Conservation (phyloP, 495 filamentous ascomycete species). For the Jackrogersella multiformis region DNA sequence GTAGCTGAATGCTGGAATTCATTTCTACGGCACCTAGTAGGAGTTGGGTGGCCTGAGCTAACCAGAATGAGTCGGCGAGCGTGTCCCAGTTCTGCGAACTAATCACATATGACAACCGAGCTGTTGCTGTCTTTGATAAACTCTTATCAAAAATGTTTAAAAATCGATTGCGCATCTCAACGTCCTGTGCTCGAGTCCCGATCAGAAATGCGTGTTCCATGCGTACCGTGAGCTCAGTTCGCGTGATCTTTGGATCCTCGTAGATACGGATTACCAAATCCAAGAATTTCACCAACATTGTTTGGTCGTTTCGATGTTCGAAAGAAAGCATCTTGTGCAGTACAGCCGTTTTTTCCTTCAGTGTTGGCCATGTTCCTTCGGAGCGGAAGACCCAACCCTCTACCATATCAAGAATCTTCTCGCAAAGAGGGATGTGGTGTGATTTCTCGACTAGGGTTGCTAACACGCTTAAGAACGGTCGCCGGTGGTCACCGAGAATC, state of each 20-base stretch:
- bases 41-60: constrained; percentile 91
- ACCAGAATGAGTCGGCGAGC: constrained; percentile 92
- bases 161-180: constrained; percentile 96
- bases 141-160: constrained; percentile 93
- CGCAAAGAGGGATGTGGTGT: constrained; percentile 80
- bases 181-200: constrained; percentile 90
- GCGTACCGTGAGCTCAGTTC: constrained; percentile 93
- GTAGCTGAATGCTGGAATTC: constrained; percentile 75
- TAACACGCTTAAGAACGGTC: constrained; percentile 92
- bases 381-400: constrained; percentile 95
- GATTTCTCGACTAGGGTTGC: constrained; percentile 96
- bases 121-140: constrained; percentile 84
- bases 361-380: constrained; percentile 89
- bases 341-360: constrained; percentile 98
- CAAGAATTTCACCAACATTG: constrained; percentile 88
- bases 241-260: constrained; percentile 92
- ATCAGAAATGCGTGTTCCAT: constrained; percentile 98
- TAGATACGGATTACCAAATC: constrained; percentile 97
- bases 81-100: constrained; percentile 98
- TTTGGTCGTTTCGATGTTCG: constrained; percentile 80
- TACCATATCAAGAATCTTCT: constrained; percentile 93
- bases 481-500: constrained; percentile 86
- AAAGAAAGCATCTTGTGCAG: constrained; percentile 97
- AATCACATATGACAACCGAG: constrained; percentile 86
- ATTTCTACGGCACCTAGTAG: constrained; percentile 90